Evolutionary conservation across 495 filamentous ascomycete species (phyloP).

Genomic region (Penicillium manginii): DNA sequence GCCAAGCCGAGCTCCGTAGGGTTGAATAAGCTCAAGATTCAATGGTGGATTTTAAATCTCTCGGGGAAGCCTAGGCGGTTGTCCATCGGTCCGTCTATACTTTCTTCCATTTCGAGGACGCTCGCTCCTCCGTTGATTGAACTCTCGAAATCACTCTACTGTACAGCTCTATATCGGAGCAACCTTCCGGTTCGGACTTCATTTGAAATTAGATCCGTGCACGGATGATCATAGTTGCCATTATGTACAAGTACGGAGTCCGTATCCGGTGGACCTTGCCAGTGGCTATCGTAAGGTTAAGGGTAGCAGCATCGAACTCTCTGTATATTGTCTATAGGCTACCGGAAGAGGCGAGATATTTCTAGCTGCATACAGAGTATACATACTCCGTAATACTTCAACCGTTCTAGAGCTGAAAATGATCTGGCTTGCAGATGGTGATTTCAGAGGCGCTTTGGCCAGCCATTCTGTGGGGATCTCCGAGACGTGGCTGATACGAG

Average conservation of each 20-base stretch:
- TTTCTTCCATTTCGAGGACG: background rate
- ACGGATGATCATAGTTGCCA: conserved; percentile 4
- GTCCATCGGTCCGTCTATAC: background rate
- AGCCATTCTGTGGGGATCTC: background rate
- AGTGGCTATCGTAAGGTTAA: too few species aligned
- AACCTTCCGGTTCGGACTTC: background rate
- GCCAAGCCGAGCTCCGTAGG: conserved; percentile 12
- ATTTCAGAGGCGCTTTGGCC: conserved; percentile 13
- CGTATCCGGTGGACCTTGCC: too few species aligned
- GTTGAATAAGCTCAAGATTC: conserved; percentile 30
- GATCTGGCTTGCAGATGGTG: conserved; percentile 13
- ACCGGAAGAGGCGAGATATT: background rate
- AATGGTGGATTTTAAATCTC: conserved; percentile 14
- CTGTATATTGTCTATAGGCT: too few species aligned
- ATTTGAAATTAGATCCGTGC: conserved; percentile 22
- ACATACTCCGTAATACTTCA: too few species aligned
- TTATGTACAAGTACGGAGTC: too few species aligned
- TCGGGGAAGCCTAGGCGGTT: background rate
- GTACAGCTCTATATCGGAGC: background rate
- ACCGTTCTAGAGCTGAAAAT: background rate
- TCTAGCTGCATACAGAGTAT: background rate
- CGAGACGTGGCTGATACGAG: conserved; percentile 11
- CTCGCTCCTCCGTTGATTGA: background rate
- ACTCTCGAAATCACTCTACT: background rate
- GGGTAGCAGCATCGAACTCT: too few species aligned